Base-by-base conservation (phyloP, 352 stramenopile species). In the Phytophthora pini region DNA sequence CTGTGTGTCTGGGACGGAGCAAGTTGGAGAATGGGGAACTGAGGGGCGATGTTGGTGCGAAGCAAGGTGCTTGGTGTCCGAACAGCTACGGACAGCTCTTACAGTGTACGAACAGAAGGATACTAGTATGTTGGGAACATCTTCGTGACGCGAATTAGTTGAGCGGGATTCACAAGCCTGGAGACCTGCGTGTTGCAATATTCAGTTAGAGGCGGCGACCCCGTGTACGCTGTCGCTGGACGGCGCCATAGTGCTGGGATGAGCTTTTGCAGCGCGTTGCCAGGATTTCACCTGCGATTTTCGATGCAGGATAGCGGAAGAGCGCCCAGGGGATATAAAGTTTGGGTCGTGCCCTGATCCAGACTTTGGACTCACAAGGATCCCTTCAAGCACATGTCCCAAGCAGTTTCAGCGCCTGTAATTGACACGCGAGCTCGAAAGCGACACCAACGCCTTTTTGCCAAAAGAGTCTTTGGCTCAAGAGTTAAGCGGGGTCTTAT, bases 11-110 rank as follows among this genome's bases (percentile, higher is more conserved):
- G 44, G 34, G 56, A 45, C 53, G 50, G 48, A 57, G 48, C 47
- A 70, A 65, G 41, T 70, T 65, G 36, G 29, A 15, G 55, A 70
- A 56, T 70, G 62, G 47, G 17, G 17, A 17, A 17, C 11, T 5
- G 4, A 20, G 7, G 38, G 13, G 11, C 13, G 17, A 17, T 17
- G 17, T 17, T 22, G 39, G 4, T 7, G 26, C 24, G 15, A 17
- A 20, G 4, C 6, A 13, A 39, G 36, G 12, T 5, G 27, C 40
- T 65, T 59, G 58, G 40, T 54, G 48, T 61, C 38, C 44, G 60
- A 54, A 60, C 3, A n/a, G 13, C 2, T 43, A 17, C 36, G 36
- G 36, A 43, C 36, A 7, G 41, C 12, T 17, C 17, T 0, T n/a
- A n/a, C 24, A 6, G 17, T n/a, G 8, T 44, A 57, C 56, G 56